phyloP scores from a whole-genome alignment of 2,329 filamentous ascomycete genomes.

The Arthrobotrys iridis region DNA sequence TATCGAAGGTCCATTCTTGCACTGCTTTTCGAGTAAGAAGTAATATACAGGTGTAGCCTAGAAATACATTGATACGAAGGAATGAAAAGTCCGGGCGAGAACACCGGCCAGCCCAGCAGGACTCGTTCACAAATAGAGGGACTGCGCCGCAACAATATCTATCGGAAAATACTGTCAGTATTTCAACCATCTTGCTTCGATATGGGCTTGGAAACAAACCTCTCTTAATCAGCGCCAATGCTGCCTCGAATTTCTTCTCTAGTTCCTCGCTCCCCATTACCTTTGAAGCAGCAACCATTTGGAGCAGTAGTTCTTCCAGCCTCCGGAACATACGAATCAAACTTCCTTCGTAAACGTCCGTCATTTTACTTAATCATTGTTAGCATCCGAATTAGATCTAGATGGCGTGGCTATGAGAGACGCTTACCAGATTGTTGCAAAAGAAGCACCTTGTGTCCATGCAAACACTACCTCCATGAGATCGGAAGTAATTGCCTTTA shows the following conservation, averaged over 20 bases:
- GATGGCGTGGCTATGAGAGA: not conserved
- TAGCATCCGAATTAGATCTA: conserved; percentile 8
- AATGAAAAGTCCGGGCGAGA: not conserved
- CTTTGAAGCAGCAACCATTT: conserved; percentile 94
- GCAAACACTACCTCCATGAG: conserved; percentile 95
- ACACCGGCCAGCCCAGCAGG: not conserved
- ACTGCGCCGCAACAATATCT: conserved; percentile 95
- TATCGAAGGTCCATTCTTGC: not conserved
- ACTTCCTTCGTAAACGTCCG: conserved; percentile 95
- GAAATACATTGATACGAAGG: not conserved
- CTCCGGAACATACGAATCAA: conserved; percentile 95
- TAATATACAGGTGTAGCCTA: conserved; percentile 6
- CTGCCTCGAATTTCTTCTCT: conserved; percentile 88
- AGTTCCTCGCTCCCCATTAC: conserved; percentile 98
- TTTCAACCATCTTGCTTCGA: not conserved
- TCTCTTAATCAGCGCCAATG: conserved; percentile 83
- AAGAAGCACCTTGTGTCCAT: conserved; percentile 90
- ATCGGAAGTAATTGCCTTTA: conserved; percentile 88
- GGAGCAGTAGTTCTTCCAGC: conserved; percentile 89
- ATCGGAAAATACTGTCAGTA: conserved; percentile 5
- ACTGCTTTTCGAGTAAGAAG: not conserved
- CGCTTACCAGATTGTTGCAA: conserved; percentile 92
- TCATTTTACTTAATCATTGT: conserved; percentile 82
- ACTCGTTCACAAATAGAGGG: conserved; percentile 77
- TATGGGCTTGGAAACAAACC: conserved; percentile 43